Base-by-base conservation (phyloP, 306 rosid genomes). In the Medicago ruthenica region DNA sequence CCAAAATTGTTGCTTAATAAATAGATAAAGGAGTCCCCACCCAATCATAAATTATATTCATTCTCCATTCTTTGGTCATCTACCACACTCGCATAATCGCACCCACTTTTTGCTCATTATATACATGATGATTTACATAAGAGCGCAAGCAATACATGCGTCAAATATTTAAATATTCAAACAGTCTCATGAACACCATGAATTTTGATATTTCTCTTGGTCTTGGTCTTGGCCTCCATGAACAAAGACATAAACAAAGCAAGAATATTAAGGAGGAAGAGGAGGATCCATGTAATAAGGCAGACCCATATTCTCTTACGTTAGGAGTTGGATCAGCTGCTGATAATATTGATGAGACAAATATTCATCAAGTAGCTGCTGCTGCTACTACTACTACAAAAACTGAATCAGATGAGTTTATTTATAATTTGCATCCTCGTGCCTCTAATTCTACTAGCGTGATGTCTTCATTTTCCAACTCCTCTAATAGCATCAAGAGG, bases 401-500 rank as follows among this genome's bases (percentile, higher is more conserved):
- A 51, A 68, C 18, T 11, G 80, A 81, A 61, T 57, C 81, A 0
- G 77, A 47, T 15, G 48, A 42, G 1, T 42, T 10, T 42, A 11
- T 42, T 11, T 10, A 11, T 41, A 41, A 41, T 42, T 42, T 42
- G 15, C 15, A 42, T 13, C 78, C 45, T 10, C 88, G 13, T 54
- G 78, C 67, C 3, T 84, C 90, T 53, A 58, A 58, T 9, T 86
- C 91, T 42, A 84, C 76, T 14, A 81, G 88, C 65, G 81, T 86
- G 6, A 16, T 74, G 5, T 84, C 96, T 60, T 91, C 96, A 11
- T 88, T 94, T 62, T 90, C 97, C 9, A 89, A 90, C 73, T 90
- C 92, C 0, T 85, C 81, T 58, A 58, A 11, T 6, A 84, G 81
- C 72, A 82, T 84, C 85, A 92, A 92, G 87, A 89, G 92, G 88